phyloP scores from a whole-genome alignment of 2,329 filamentous ascomycete species.

The Cytospora paraplurivora region DNA sequence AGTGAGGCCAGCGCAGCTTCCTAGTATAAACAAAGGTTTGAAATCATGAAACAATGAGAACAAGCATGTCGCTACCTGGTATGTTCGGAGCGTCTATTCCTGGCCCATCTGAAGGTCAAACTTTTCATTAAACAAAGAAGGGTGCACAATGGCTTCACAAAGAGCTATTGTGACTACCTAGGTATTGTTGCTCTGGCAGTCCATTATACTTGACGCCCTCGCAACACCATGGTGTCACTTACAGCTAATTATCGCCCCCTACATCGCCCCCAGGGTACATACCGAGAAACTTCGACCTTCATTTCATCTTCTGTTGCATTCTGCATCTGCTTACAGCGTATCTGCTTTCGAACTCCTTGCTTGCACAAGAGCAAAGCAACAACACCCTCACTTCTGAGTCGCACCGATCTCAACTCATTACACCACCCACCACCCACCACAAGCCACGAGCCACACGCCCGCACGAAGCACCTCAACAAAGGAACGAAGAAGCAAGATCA shows the following conservation, averaged over 20 bases:
- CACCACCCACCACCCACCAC: too few species aligned
- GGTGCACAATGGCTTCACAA: not conserved
- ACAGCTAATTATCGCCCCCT: not conserved
- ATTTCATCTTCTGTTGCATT: not conserved
- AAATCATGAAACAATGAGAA: not conserved
- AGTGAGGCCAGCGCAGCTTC: too few species aligned
- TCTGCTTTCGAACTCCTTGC: not conserved
- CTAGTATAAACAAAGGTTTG: not conserved
- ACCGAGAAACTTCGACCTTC: not conserved
- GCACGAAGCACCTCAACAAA: not conserved
- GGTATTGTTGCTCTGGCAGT: not conserved
- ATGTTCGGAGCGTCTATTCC: not conserved
- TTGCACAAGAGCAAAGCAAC: not conserved
- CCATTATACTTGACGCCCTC: too few species aligned
- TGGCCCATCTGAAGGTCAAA: not conserved
- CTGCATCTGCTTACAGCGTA: too few species aligned
- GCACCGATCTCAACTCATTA: not conserved
- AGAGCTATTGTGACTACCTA: not conserved
- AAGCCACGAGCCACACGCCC: not conserved
- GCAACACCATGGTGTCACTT: too few species aligned
- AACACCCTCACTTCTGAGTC: not conserved
- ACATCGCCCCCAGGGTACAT: not conserved
- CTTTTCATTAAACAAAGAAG: not conserved
- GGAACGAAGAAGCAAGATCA: not conserved
- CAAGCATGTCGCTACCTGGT: not conserved